phyloP scores from a whole-genome alignment of 2,329 filamentous ascomycete genomes.

The Scedosporium aurantiacum region DNA sequence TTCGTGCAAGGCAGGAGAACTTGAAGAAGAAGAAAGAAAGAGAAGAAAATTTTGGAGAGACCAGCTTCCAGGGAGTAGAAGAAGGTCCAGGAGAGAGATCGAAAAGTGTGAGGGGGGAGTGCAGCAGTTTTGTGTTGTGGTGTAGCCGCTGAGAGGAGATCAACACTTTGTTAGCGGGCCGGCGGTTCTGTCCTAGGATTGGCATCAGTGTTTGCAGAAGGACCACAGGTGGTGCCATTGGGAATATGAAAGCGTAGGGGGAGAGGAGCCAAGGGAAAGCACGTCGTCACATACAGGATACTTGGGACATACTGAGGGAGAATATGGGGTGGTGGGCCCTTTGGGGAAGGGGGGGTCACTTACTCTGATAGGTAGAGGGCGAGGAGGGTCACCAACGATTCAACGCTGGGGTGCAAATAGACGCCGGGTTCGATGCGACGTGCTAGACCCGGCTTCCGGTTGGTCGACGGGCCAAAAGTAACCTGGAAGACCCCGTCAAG shows the following conservation, averaged over 20 bases:
- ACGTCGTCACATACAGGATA: slow-evolving; percentile 19
- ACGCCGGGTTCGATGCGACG: slow-evolving; percentile 21
- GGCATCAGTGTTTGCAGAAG: slow-evolving; percentile 16
- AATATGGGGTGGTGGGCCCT: neutral
- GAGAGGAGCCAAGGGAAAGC: slow-evolving; percentile 25
- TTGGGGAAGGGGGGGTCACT: neutral
- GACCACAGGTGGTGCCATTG: slow-evolving; percentile 8
- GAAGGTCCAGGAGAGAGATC: slow-evolving; percentile 21
- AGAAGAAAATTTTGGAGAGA: slow-evolving; percentile 31
- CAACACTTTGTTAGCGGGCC: slow-evolving; percentile 8
- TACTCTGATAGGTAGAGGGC: slow-evolving; percentile 32
- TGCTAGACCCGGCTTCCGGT: slow-evolving; percentile 2
- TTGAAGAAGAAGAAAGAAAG: slow-evolving; percentile 21
- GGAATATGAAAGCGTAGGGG: slow-evolving; percentile 19
- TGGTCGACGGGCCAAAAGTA: neutral
- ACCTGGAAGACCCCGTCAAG: neutral
- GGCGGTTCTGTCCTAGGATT: slow-evolving; percentile 20
- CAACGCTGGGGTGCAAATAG: slow-evolving; percentile 31
- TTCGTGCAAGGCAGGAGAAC: neutral
- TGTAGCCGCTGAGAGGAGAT: slow-evolving; percentile 21
- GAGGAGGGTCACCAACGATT: slow-evolving; percentile 28
- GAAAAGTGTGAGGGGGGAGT: slow-evolving; percentile 18
- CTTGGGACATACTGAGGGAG: slow-evolving; percentile 12
- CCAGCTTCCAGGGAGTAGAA: slow-evolving; percentile 43
- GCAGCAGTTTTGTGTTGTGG: slow-evolving; percentile 40